Evolutionary conservation across 192 early-diverging fungal genomes (phyloP).

Genomic region (Coemansia sp.): DNA sequence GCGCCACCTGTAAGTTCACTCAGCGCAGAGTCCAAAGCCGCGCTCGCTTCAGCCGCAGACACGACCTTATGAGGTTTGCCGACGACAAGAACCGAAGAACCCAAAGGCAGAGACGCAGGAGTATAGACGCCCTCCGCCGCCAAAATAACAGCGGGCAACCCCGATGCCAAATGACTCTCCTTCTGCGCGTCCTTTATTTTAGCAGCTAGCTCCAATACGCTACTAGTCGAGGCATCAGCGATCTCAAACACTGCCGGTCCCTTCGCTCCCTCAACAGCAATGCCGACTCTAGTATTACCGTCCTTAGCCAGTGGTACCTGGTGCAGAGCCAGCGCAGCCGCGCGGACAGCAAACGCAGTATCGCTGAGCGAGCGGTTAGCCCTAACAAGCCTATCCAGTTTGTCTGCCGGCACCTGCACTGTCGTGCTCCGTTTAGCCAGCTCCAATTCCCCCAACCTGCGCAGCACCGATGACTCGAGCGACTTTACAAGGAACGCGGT

Average conservation of each 20-base stretch:
- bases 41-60: slow-evolving; percentile 26
- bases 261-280: slow-evolving; percentile 61
- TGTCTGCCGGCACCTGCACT: slow-evolving; percentile 41
- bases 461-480: slow-evolving; percentile 49
- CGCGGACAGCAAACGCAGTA: slow-evolving; percentile 37
- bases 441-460: slow-evolving; percentile 43
- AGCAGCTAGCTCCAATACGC: slow-evolving; percentile 33
- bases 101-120: slow-evolving; percentile 55
- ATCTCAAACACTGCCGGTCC: slow-evolving; percentile 35
- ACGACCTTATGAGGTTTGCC: slow-evolving; percentile 52
- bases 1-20: slow-evolving; percentile 34
- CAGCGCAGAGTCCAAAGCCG: slow-evolving; percentile 35
- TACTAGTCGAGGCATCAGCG: slow-evolving; percentile 26
- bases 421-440: slow-evolving; percentile 43
- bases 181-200: slow-evolving; percentile 31
- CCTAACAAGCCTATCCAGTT: slow-evolving; percentile 31
- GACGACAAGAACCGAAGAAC: slow-evolving; percentile 67
- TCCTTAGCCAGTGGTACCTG: slow-evolving; percentile 57
- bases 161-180: background rate
- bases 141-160: slow-evolving; percentile 26
- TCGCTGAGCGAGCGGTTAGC: slow-evolving; percentile 26
- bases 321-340: slow-evolving; percentile 46
- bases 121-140: slow-evolving; percentile 57
- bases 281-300: slow-evolving; percentile 61
- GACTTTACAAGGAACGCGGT: slow-evolving; percentile 49